Base-by-base conservation (phyloP, 2,329 filamentous ascomycete genomes). In the Calonectria leucothoes region DNA sequence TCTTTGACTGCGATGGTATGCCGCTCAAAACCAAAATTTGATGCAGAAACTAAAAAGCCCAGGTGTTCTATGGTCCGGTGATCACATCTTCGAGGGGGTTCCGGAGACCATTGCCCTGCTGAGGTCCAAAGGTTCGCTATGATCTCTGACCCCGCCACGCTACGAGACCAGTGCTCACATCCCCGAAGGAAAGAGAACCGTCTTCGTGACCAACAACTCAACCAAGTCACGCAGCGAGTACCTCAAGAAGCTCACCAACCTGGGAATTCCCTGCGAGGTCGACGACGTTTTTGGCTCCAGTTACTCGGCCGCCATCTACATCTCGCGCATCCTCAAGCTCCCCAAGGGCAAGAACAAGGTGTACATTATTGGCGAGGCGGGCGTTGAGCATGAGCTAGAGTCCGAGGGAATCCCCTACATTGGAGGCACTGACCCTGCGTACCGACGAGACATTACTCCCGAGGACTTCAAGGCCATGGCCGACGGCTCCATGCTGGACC, bases 141-240 rank as follows among this genome's bases (percentile, higher is more conserved):
- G 27, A 33, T 31, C 15, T 31, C 48, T 33, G 23, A 39, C 17
- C 14, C 49, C n/a, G 29, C 39, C 15, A n/a, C 66, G 23, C 39
- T 23, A n/a, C 66, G 23, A 39, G 29, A 52, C 20, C 31, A 45
- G 15, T n/a, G 20, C 39, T 66, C 63, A 59, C 69, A 66, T 59
- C 31, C 27, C 49, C 7, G 20, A 75, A 97, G 96, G 95, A 82
- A 99, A 99, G 85, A 93, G 93, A 83, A 90, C 97, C 39, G 93
- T 99, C 69, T 99, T 99, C 82, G 97, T 99, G 66, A 99, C 97
- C 49, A 99, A 99, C 87, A 99, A 99, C 88, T 98, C 95, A 82
- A 98, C 97, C 71, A 99, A 99, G 84, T 98, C 96, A 14, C 94
- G 97, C 70, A 88, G 91, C 64, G 95, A 98, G 83, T 99, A 99